Percentiles rank a stretch among this genome's conserved stretches.
These are phyloP conservation scores for Phytopythium kandeliae DNA, from an alignment of 352 stramenopile genomes.

Conservation along the genomic window DNA sequence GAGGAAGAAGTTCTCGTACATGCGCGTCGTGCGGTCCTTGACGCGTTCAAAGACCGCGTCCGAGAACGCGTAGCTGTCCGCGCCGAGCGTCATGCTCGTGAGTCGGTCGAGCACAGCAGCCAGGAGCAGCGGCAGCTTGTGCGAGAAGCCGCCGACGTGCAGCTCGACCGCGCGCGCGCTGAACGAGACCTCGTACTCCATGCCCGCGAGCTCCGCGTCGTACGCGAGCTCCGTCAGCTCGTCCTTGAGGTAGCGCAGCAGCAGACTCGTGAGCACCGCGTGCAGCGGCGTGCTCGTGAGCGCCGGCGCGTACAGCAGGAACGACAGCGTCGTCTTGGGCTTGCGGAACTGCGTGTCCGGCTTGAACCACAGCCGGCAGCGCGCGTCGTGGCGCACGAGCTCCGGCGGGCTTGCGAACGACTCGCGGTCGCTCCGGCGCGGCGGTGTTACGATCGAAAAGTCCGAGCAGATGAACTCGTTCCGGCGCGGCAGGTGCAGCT, in stretches of 20 bases:
- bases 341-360: constrained; percentile 87
- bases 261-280: constrained; percentile 69
- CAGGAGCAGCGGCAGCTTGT: constrained; percentile 86
- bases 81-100: constrained; percentile 28
- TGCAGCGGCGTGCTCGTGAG: constrained; percentile 55
- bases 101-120: constrained; percentile 60
- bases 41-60: constrained; percentile 75
- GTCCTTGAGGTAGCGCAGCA: constrained; percentile 76
- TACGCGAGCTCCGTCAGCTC: constrained; percentile 81
- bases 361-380: constrained; percentile 81
- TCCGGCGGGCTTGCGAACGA: constrained; percentile 13
- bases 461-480: constrained; percentile 82
- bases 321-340: constrained; percentile 87
- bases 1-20: constrained; percentile 87
- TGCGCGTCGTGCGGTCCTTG: constrained; percentile 75
- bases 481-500: constrained; percentile 30
- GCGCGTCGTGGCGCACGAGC: constrained; percentile 39
- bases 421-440: constrained; percentile 4
- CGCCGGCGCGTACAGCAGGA: constrained; percentile 57
- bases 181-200: constrained; percentile 72
- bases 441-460: constrained; percentile 50
- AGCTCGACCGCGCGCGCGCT: constrained; percentile 69
- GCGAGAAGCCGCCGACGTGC: constrained; percentile 82
- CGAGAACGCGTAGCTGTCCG: constrained; percentile 43
- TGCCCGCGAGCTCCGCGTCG: constrained; percentile 66